A percentile compares a stretch with the other conserved stretches of the same genome.
These are phyloP conservation scores for Blumeria hordei DNA, from an alignment of 2,329 filamentous ascomycete species.

Conservation along the genomic window DNA sequence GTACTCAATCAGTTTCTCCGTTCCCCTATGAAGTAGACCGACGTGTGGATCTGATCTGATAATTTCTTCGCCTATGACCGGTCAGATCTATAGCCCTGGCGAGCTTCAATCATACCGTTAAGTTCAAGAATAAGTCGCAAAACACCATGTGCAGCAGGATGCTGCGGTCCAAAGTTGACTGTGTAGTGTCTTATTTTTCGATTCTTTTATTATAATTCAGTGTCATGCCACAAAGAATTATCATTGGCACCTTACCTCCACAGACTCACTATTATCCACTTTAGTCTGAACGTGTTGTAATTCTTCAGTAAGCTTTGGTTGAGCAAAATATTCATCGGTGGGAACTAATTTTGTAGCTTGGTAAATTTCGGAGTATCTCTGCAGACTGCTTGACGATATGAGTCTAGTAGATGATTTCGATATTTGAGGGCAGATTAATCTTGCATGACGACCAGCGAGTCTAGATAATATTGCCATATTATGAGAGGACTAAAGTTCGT, in stretches of 20 bases:
- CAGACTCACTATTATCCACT: neutral
- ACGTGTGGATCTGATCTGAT: constrained; percentile 92
- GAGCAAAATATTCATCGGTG: constrained; percentile 39
- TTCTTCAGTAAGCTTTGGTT: constrained; percentile 26
- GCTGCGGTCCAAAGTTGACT: constrained; percentile 97
- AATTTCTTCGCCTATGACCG: constrained; percentile 51
- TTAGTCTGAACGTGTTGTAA: constrained; percentile 6
- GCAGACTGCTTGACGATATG: no score
- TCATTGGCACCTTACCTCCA: neutral
- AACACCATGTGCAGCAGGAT: constrained; percentile 95
- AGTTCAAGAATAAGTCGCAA: constrained; percentile 60
- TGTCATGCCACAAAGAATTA: neutral
- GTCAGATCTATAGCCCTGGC: neutral
- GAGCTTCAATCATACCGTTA: neutral
- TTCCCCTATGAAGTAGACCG: constrained; percentile 83
- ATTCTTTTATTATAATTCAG: constrained; percentile 13
- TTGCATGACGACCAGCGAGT: no score
- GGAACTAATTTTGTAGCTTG: constrained; percentile 24
- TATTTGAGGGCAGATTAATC: no score
- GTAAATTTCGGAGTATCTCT: constrained; percentile 32
- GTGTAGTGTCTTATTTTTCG: constrained; percentile 97
- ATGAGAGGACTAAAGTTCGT: no score
- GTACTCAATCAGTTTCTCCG: constrained; percentile 99
- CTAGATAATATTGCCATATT: no score
- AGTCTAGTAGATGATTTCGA: no score